Evolutionary conservation across 345 rosid genomes (phyloP).

Genomic region (Mercurialis annua): DNA sequence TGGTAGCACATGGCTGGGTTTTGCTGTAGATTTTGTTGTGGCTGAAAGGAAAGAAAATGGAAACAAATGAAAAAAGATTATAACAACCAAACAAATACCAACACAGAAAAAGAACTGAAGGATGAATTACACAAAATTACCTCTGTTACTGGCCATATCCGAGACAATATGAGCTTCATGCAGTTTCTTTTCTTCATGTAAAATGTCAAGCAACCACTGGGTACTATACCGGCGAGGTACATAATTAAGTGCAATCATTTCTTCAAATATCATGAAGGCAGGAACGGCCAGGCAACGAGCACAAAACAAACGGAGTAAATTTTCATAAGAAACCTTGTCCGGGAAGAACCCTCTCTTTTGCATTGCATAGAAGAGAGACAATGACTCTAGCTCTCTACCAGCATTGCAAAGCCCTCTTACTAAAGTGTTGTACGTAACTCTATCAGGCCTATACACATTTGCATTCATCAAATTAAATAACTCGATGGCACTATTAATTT

Average conservation of each 20-base stretch:
- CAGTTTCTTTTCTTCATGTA: conserved; percentile 46
- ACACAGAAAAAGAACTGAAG: no score
- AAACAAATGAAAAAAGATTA: no score
- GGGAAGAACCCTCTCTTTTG: conserved; percentile 51
- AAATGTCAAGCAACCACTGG: conserved; percentile 42
- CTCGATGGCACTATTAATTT: conserved; percentile 47
- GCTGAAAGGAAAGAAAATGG: no score
- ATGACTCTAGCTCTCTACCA: conserved; percentile 47
- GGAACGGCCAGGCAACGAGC: conserved; percentile 35
- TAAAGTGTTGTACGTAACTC: conserved; percentile 37
- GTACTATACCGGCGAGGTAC: conserved; percentile 24
- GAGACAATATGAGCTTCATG: conserved; percentile 40
- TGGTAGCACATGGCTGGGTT: no score
- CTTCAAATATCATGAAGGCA: conserved; percentile 53
- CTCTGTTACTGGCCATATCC: conserved; percentile 36
- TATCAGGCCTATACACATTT: conserved; percentile 43
- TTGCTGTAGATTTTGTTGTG: no score
- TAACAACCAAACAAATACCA: no score
- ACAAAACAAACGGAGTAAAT: conserved; percentile 45
- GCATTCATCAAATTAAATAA: conserved; percentile 49
- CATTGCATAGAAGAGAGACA: conserved; percentile 42
- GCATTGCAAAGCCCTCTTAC: conserved; percentile 48
- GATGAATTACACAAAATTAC: conserved; percentile 21
- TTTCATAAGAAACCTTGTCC: conserved; percentile 39
- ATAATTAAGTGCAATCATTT: conserved; percentile 40